Conservation (phyloP, 2,329 filamentous ascomycete genomes). For the Ophiostoma sp. region DNA sequence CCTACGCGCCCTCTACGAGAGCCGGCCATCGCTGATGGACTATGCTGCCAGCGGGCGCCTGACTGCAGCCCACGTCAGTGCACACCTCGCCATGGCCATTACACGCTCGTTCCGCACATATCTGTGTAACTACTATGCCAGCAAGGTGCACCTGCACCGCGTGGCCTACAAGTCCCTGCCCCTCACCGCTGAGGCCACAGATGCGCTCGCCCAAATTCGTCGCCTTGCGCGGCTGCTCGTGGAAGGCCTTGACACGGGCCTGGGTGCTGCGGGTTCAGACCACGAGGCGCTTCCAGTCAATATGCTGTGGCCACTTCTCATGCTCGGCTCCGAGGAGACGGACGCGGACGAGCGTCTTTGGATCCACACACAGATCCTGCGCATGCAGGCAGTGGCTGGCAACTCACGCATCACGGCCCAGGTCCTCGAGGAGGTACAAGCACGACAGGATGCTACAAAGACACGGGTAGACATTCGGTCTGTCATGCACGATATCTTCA, state of each 20-base stretch:
- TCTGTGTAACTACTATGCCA: constrained; percentile 52
- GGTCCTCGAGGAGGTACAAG: constrained; percentile 43
- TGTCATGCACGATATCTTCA: constrained; percentile 46
- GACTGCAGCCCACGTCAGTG: constrained; percentile 43
- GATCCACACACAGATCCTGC: constrained; percentile 46
- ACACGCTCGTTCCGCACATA: constrained; percentile 52
- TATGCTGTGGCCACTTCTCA: constrained; percentile 53
- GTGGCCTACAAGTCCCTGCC: constrained; percentile 52
- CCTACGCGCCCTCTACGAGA: constrained; percentile 45
- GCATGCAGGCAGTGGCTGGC: constrained; percentile 42
- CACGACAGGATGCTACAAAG: constrained; percentile 39
- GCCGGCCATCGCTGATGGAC: constrained; percentile 51
- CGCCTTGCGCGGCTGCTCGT: constrained; percentile 43
- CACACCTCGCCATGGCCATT: constrained; percentile 45
- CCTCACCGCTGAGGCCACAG: constrained; percentile 44
- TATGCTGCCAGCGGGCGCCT: constrained; percentile 49
- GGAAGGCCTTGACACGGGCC: constrained; percentile 35
- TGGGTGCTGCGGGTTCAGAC: neutral
- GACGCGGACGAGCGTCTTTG: constrained; percentile 43
- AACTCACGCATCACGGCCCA: constrained; percentile 43
- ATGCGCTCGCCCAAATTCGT: constrained; percentile 46
- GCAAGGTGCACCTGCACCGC: constrained; percentile 51
- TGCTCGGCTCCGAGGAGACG: constrained; percentile 52
- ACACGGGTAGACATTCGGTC: constrained; percentile 41
- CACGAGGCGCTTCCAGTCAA: constrained; percentile 48